Evolutionary conservation across 2,329 filamentous ascomycete genomes (phyloP), one percentile per base, ranked within the genome.

Genomic region (Aspergillus ochraceus): DNA sequence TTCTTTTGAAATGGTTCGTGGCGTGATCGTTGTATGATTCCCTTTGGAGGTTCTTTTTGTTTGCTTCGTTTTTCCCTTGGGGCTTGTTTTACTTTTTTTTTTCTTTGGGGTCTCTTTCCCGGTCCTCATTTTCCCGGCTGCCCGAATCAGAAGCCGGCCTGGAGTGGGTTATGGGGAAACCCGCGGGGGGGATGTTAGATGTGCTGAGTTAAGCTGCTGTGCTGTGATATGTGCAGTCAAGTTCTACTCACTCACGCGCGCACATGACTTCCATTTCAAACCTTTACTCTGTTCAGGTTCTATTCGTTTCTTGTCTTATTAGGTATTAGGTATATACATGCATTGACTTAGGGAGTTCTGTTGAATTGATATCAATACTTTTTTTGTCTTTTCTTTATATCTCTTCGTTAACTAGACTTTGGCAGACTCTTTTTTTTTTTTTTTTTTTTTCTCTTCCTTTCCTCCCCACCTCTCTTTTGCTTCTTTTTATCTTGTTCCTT

Each of bases 281-380:
- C 26, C 29, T 47, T 46, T 52, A 32, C 49, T 39, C 42, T 47
- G 36, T 46, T 45, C 3, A 19, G 12, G 32, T 11, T 45, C 55
- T 10, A 49, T 22, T 11, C 26, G 2, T 17, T 22, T 42, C 30
- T 19, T 49, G 22, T 55, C 29, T 45, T 36, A 52, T 22, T 55
- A 20, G 39, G 52, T 29, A 29, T 29, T 29, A 29, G 26, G 24
- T 59, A 29, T 55, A 59, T 64, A 53, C 60, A 59, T 64, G 55
- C 60, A 59, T 66, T 63, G 52, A 66, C 54, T 60, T 60, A 54
- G 59, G 62, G 62, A 64, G 59, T 65, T 60, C 17, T 17, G 36
- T 42, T 42, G 14, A 42, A 32, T 42, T 54, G n/a, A 22, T 39
- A 17, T 47, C 19, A 42, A 24, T n/a, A 11, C 1, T 30, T 46